Evolutionary conservation across 768 basidiomycete species (phyloP).

Genomic region (Leccinum obscurum): DNA sequence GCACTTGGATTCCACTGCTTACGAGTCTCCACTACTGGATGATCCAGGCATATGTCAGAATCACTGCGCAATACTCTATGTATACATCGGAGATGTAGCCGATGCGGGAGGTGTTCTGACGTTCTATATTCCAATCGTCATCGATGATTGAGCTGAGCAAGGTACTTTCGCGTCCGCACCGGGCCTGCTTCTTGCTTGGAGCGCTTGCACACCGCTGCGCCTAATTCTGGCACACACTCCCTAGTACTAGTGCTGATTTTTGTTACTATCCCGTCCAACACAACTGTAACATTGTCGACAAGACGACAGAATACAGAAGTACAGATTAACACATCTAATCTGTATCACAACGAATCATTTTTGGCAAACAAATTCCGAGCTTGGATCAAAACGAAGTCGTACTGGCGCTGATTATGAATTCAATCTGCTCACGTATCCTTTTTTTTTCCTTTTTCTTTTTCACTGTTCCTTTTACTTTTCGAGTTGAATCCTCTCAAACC

Average conservation of each 20-base stretch:
- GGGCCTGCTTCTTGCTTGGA: neutral
- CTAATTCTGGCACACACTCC: neutral
- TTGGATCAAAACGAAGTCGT: conserved; percentile 1
- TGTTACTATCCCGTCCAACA: neutral
- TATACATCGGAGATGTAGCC: conserved; percentile 80
- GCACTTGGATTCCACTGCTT: neutral
- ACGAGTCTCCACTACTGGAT: neutral
- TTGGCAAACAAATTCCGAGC: conserved; percentile 13
- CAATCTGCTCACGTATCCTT: neutral
- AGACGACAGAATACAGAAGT: neutral
- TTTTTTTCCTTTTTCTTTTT: neutral
- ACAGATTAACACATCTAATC: conserved; percentile 11
- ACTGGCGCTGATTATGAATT: neutral
- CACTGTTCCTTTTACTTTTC: neutral
- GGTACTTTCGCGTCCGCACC: neutral
- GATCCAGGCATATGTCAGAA: conserved; percentile 72
- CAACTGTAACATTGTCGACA: neutral
- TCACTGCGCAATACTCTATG: conserved; percentile 85
- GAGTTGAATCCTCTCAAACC: conserved; percentile 19
- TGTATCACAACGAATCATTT: conserved; percentile 2
- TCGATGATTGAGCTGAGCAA: conserved; percentile 48
- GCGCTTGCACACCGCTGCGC: neutral
- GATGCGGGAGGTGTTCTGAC: conserved; percentile 85
- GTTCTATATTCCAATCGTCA: conserved; percentile 81
- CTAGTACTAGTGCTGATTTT: neutral